These are phyloP conservation scores for Candida loeiensis DNA, from an alignment of 805 yeast genomes.

Conservation along the genomic window DNA sequence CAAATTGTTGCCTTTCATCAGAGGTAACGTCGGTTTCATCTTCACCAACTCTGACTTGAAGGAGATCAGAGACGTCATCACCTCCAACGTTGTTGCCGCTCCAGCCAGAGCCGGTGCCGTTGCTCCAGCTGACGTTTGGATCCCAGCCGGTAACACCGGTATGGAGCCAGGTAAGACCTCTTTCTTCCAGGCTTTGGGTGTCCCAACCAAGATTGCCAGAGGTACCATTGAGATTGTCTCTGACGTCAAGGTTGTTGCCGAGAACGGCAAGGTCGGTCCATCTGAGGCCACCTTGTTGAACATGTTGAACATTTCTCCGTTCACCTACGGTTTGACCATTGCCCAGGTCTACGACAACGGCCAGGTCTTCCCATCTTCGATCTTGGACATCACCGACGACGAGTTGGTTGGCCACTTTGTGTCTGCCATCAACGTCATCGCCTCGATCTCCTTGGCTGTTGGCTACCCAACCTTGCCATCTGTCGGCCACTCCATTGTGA, in stretches of 20 bases:
- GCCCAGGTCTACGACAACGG: conserved; percentile 98
- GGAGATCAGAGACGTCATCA: conserved; percentile 81
- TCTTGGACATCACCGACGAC: conserved; percentile 98
- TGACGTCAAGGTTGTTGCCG: conserved; percentile 92
- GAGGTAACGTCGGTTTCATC: conserved; percentile 99
- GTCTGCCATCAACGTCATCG: conserved; percentile 88
- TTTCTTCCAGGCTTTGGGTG: conserved; percentile 99
- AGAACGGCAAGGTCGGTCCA: conserved; percentile 90
- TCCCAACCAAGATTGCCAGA: conserved; percentile 99
- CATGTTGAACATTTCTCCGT: conserved; percentile 99
- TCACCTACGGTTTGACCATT: conserved; percentile 97
- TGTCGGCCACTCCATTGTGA: conserved; percentile 97
- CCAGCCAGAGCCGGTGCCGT: conserved; percentile 99
- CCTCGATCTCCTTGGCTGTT: conserved; percentile 94
- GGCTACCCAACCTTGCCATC: conserved; percentile 99
- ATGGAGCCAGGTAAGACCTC: conserved; percentile 99
- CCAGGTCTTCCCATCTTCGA: conserved; percentile 93
- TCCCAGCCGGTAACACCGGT: conserved; percentile 99
- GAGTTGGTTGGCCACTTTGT: conserved; percentile 91
- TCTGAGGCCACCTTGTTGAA: conserved; percentile 98
- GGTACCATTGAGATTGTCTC: conserved; percentile 99
- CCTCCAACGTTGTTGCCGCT: conserved; percentile 97
- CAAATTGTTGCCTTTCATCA: conserved; percentile 89
- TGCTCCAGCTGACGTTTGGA: conserved; percentile 97
- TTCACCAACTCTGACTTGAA: conserved; percentile 97